These are phyloP conservation scores for Glomus cerebriforme DNA, from an alignment of 192 early-diverging fungal species.

Conservation along the genomic window DNA sequence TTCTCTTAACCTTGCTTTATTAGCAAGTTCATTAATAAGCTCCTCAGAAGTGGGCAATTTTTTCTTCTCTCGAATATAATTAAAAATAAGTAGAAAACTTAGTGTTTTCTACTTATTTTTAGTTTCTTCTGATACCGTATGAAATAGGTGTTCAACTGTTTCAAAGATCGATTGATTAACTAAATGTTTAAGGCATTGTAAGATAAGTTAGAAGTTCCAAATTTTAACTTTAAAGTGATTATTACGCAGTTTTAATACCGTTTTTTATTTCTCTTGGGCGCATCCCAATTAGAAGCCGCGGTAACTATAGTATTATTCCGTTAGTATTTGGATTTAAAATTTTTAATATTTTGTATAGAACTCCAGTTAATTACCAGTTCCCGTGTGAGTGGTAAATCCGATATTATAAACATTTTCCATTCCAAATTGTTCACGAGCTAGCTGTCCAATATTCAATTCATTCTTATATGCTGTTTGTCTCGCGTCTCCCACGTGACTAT, in stretches of 20 bases:
- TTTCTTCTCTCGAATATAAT: not conserved
- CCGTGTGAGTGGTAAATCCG: slow-evolving; percentile 12
- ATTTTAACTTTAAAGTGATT: not conserved
- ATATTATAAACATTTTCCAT: not conserved
- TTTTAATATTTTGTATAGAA: not conserved
- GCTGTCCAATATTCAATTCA: slow-evolving; percentile 21
- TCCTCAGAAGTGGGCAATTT: not conserved
- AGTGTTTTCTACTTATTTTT: no score
- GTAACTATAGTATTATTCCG: not conserved
- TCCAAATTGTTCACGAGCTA: slow-evolving; percentile 4
- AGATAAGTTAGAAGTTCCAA: not conserved
- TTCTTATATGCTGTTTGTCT: not conserved
- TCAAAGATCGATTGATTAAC: not conserved
- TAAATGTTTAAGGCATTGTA: not conserved
- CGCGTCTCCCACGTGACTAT: slow-evolving; percentile 18
- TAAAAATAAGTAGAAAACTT: slow-evolving; percentile 1
- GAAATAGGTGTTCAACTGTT: slow-evolving; percentile 15
- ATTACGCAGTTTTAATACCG: not conserved
- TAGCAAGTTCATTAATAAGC: not conserved
- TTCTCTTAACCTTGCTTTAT: not conserved
- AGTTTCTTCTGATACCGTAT: slow-evolving; percentile 2
- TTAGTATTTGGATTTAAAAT: not conserved
- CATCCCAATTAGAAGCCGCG: not conserved
- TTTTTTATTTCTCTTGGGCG: not conserved
- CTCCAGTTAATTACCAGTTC: not conserved